These are phyloP conservation scores for Climacium dendroides DNA, from an alignment of 225 moss, liverwort and hornwort genomes.

Conservation along the genomic window DNA sequence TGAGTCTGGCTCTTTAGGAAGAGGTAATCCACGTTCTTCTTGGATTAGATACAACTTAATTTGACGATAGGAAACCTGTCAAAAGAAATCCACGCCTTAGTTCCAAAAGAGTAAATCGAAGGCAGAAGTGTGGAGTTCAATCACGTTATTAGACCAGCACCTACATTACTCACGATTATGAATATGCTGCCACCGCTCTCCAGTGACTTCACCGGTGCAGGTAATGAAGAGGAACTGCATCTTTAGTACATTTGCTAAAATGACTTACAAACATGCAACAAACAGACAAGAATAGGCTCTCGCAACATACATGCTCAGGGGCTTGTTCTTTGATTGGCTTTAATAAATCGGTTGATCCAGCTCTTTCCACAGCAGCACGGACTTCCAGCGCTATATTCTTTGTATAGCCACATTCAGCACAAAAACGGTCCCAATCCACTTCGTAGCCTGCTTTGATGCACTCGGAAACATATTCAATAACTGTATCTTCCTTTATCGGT, in stretches of 20 bases:
- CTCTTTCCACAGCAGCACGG: slow-evolving; percentile 43
- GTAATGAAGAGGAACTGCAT: background rate
- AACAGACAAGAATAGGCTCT: background rate
- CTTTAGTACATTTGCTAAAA: background rate
- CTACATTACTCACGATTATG: background rate
- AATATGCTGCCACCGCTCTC: background rate
- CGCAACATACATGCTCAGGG: slow-evolving; percentile 43
- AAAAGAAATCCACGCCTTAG: background rate
- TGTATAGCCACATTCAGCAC: slow-evolving; percentile 30
- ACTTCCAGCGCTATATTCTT: slow-evolving; percentile 34
- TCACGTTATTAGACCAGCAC: background rate
- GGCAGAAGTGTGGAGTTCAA: background rate
- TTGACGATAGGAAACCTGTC: slow-evolving; percentile 37
- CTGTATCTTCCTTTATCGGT: slow-evolving; percentile 68
- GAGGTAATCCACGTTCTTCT: slow-evolving; percentile 28
- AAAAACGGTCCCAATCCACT: slow-evolving; percentile 64
- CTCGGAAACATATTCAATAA: slow-evolving; percentile 56
- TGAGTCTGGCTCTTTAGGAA: slow-evolving; percentile 7
- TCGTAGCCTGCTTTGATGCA: slow-evolving; percentile 64
- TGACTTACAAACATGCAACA: background rate
- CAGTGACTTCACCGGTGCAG: background rate
- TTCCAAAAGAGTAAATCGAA: background rate
- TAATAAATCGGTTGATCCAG: slow-evolving; percentile 37
- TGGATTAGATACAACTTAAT: slow-evolving; percentile 39
- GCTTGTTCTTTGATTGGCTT: slow-evolving; percentile 76